These are phyloP conservation scores for Talaromyces islandicus DNA, from an alignment of 2,329 filamentous ascomycete genomes.

Conservation along the genomic window DNA sequence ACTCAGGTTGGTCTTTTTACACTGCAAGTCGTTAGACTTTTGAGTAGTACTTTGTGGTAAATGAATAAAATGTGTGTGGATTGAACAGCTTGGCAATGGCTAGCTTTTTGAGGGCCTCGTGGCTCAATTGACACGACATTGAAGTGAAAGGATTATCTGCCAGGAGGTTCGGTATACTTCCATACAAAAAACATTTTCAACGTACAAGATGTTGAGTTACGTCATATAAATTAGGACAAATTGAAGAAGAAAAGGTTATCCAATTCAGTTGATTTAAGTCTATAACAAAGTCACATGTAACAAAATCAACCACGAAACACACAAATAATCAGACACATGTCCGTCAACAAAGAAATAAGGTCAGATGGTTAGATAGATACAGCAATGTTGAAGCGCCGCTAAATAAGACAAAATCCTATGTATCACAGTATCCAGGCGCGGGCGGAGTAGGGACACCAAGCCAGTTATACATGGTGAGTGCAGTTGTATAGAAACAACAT, in stretches of 20 bases:
- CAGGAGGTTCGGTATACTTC: too few relatives aligned
- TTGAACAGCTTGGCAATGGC: too few relatives aligned
- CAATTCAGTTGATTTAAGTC: background rate
- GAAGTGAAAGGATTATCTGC: too few relatives aligned
- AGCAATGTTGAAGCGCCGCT: background rate
- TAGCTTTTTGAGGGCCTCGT: too few relatives aligned
- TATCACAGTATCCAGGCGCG: slow-evolving; percentile 60
- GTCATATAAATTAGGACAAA: too few relatives aligned
- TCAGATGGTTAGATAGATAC: background rate
- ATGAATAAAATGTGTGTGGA: too few relatives aligned
- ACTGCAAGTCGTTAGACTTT: background rate
- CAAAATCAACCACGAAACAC: background rate
- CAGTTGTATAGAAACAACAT: slow-evolving; percentile 89
- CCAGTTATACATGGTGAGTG: slow-evolving; percentile 83
- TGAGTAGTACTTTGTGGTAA: background rate
- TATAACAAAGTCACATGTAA: background rate
- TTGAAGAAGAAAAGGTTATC: background rate
- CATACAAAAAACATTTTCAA: too few relatives aligned
- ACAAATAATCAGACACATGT: background rate
- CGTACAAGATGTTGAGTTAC: too few relatives aligned
- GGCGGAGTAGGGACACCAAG: slow-evolving; percentile 48
- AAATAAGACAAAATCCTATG: slow-evolving; percentile 9
- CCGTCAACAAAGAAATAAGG: background rate
- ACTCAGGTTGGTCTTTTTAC: background rate
- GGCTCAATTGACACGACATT: too few relatives aligned